These are phyloP conservation scores for Aspergillus nidulans DNA, from an alignment of 495 filamentous ascomycete genomes.

Conservation along the genomic window DNA sequence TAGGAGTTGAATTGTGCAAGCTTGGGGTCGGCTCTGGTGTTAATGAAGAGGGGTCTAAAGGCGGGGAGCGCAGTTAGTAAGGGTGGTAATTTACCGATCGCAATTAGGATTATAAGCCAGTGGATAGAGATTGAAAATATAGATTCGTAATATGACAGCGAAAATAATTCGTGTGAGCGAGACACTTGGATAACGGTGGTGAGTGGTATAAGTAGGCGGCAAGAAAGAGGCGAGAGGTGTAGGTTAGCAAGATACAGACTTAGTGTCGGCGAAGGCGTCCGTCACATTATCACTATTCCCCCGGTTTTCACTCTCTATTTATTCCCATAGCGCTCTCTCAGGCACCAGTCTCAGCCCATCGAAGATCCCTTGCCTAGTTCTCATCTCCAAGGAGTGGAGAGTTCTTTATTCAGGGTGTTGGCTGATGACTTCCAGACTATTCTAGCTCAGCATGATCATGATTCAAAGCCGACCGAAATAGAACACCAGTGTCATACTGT, in stretches of 20 bases:
- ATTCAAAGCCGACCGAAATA: neutral
- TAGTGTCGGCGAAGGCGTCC: neutral
- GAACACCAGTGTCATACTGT: neutral
- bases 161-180: neutral
- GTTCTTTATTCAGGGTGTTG: neutral
- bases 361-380: neutral
- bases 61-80: neutral
- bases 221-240: neutral
- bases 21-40: neutral
- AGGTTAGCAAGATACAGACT: neutral
- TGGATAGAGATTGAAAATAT: neutral
- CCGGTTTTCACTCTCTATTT: neutral
- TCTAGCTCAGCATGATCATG: neutral
- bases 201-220: neutral
- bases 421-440: neutral
- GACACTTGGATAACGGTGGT: neutral
- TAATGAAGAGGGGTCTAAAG: neutral
- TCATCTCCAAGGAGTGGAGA: neutral
- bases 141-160: neutral
- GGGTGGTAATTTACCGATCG: neutral
- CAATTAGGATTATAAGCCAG: neutral
- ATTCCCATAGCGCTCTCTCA: neutral
- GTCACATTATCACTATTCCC: neutral
- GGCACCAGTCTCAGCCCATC: neutral
- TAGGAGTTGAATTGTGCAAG: neutral